Percentiles rank a stretch among this genome's conserved stretches.
phyloP scores from a whole-genome alignment of 176 grass and related monocot genomes.

The Zea mays region DNA sequence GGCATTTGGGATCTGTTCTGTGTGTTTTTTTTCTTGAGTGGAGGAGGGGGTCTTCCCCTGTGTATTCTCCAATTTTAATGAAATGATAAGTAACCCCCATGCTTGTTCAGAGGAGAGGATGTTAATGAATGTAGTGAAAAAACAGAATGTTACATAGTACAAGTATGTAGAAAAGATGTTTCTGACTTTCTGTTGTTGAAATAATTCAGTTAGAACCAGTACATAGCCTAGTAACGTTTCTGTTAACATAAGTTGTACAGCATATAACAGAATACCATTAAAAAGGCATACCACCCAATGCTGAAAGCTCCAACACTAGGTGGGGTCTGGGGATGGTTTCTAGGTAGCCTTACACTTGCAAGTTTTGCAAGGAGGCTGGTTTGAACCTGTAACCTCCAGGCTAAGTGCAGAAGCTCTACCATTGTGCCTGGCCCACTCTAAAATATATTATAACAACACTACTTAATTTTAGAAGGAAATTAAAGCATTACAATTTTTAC shows the following conservation, averaged over 20 bases:
- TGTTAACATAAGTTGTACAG: slow-evolving; percentile 6
- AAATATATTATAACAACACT: background rate
- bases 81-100: too few relatives aligned
- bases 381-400: background rate
- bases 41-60: too few relatives aligned
- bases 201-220: slow-evolving; percentile 12
- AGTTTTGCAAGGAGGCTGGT: background rate
- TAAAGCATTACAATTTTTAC: slow-evolving; percentile 37
- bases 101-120: too few relatives aligned
- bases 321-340: background rate
- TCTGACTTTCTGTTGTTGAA: background rate
- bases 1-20: too few relatives aligned
- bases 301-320: background rate
- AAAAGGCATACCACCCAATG: background rate
- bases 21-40: too few relatives aligned
- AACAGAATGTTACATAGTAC: background rate
- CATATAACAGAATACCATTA: slow-evolving; percentile 21
- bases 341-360: background rate
- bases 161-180: background rate
- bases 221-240: background rate
- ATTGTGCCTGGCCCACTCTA: background rate
- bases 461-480: slow-evolving; percentile 17
- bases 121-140: background rate
- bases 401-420: background rate
- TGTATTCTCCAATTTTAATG: too few relatives aligned